phyloP scores from a whole-genome alignment of 2,329 filamentous ascomycete species.

The Drechslera avenae region DNA sequence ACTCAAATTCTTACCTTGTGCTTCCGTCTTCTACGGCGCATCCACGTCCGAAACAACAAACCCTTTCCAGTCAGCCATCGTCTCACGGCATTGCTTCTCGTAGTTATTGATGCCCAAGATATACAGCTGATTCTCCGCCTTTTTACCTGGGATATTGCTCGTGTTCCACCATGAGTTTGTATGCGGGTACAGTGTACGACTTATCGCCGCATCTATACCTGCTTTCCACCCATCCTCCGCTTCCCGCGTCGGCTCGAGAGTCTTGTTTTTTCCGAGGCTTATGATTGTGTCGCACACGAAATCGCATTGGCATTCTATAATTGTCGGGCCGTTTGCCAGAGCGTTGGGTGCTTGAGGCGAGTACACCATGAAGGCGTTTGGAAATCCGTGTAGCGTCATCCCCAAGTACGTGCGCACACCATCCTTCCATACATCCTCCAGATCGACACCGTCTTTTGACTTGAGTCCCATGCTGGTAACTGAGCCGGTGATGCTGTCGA shows the following conservation, averaged over 20 bases:
- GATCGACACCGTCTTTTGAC: constrained; percentile 38
- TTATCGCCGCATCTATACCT: constrained; percentile 40
- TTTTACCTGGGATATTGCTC: constrained; percentile 51
- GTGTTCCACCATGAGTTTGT: constrained; percentile 51
- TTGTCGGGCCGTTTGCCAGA: constrained; percentile 52
- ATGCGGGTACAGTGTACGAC: constrained; percentile 44
- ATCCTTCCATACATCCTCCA: constrained; percentile 47
- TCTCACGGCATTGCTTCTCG: constrained; percentile 26
- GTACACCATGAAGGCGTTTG: constrained; percentile 50
- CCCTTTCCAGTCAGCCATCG: constrained; percentile 28
- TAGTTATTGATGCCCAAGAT: constrained; percentile 40
- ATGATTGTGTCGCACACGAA: constrained; percentile 48
- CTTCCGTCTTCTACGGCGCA: background rate
- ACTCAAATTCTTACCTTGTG: background rate
- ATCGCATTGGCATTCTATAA: constrained; percentile 49
- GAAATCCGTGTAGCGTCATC: constrained; percentile 46
- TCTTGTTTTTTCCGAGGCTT: constrained; percentile 32
- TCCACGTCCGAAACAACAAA: constrained; percentile 25
- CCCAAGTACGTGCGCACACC: constrained; percentile 49
- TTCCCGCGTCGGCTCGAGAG: constrained; percentile 46
- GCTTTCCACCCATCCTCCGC: constrained; percentile 49
- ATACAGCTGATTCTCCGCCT: constrained; percentile 49
- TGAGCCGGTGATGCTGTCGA: constrained; percentile 48
- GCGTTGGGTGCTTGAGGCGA: constrained; percentile 52
- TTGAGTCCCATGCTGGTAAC: constrained; percentile 42